Base-by-base conservation (phyloP, 148 eudicot species). In the Simmondsia chinensis region DNA sequence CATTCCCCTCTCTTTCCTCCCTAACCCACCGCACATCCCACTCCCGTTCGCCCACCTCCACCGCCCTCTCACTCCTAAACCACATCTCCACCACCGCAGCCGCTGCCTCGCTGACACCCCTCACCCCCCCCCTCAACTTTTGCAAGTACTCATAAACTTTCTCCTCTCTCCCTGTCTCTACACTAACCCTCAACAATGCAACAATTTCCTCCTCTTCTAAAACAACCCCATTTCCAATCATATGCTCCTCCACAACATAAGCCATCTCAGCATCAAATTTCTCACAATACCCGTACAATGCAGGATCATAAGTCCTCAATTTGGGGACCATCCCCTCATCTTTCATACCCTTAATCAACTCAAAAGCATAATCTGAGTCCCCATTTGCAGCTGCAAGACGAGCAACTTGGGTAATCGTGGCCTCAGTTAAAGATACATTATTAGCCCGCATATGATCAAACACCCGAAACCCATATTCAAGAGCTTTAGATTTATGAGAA, bases 91-190 rank as follows among this genome's bases (percentile, higher is more conserved):
- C 44, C 32, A 62, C 70, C 43, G 28, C 63, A 0, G 57, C 74
- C 0, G 72, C 68, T 7, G 75, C 63, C 61, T 72, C 83, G 29
- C 71, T 59, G 36, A 85, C 85, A 14, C 75, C 57, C 46, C 81
- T 65, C 53, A 67, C 66, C 6, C 54, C 44, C 40, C 38, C 73
- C 50, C 95, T 85, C 68, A 91, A 40, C 74, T 79, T 91, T 18
- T 74, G 87, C 69, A 91, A 59, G 65, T 91, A 91, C 64, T 65
- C 88, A 59, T 91, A 91, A 46, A 91, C 95, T 54, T 43, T 91
- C 20, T 65, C 72, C 21, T 37, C 87, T 36, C 43, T 74, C 24
- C 67, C 72, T 4, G 57, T 40, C 37, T 74, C 79, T 24, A 25
- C 65, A 51, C 95, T 85, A 29, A 91, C 94, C 74, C 59, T 76